Base-by-base conservation (phyloP, 2,329 filamentous ascomycete species). In the Monosporascus sp. region DNA sequence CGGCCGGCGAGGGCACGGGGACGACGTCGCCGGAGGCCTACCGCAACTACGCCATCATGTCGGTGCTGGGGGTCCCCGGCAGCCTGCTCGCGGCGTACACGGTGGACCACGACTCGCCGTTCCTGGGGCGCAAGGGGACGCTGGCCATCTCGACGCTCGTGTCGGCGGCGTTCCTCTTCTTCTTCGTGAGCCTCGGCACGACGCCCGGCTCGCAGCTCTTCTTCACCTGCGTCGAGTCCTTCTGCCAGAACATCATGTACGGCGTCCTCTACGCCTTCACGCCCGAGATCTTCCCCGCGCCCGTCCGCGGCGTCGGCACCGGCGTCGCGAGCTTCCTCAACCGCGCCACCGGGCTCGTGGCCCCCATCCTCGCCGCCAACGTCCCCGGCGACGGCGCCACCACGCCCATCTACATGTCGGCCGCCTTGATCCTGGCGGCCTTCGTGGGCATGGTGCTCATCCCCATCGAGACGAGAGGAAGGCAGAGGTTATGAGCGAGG, bases 41-140 rank as follows among this genome's bases (percentile, higher is more conserved):
- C 73, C 85, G 88, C 56, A 90, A 91, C 76, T 93, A 91, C 68
- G 86, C 86, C 68, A 91, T 95, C 68, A 90, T 88, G 17, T 88
- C 87, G 41, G 74, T 90, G 38, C 81, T 86, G 48, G 89, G 90
- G 40, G 83, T 94, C 2, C 90, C 89, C 0, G 90, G 90, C 22
- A 88, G 86, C 48, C 71, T 94, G 20, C 74, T 93, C 9, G 90
- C 86, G 17, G 87, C 86, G 55, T 89, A 81, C 63, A 83, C 87
- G 1, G 89, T 90, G 45, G 81, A 88, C 66, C 76, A 84, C 57
- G 76, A 77, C 18, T 85, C 81, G 18, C 76, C 86, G 1, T 76
- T 80, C 59, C 72, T 84, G 22, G 87, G 87, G n/a, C 84, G 87
- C 37, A 86, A 84, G 58, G 85, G 86, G 53, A 90, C 87, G 5